phyloP scores from a whole-genome alignment of 148 eudicot species.

The Rhododendron mucronatum region DNA sequence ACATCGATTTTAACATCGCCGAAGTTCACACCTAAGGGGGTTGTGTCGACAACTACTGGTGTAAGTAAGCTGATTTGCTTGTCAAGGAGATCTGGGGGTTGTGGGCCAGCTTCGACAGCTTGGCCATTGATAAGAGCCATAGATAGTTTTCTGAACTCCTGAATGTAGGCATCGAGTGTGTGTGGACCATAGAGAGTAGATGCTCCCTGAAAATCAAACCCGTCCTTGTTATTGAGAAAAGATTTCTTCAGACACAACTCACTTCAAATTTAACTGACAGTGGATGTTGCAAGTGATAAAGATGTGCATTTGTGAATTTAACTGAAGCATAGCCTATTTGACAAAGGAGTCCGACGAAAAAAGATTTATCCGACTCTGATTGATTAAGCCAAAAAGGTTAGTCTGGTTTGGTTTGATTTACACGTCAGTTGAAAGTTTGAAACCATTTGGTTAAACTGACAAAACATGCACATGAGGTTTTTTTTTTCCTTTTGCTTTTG shows the following conservation, averaged over 20 bases:
- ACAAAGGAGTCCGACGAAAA: not conserved
- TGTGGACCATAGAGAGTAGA: constrained; percentile 92
- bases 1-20: constrained; percentile 63
- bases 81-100: constrained; percentile 80
- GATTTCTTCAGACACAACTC: not conserved
- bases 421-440: not conserved
- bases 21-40: constrained; percentile 58
- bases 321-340: not conserved
- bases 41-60: constrained; percentile 62
- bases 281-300: not conserved
- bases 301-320: not conserved
- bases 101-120: constrained; percentile 60
- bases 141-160: constrained; percentile 81
- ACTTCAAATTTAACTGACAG: not conserved
- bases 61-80: constrained; percentile 79
- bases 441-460: not conserved
- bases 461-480: not conserved
- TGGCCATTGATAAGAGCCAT: constrained; percentile 49
- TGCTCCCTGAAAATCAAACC: constrained; percentile 60
- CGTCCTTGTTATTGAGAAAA: not conserved
- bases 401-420: not conserved
- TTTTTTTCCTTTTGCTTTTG: not conserved
- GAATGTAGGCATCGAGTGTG: constrained; percentile 83
- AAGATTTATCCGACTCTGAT: not conserved
- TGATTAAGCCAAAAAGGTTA: not conserved